Evolutionary conservation across 176 grass and related monocot genomes (phyloP).

Genomic region (Hordeum marinum): DNA sequence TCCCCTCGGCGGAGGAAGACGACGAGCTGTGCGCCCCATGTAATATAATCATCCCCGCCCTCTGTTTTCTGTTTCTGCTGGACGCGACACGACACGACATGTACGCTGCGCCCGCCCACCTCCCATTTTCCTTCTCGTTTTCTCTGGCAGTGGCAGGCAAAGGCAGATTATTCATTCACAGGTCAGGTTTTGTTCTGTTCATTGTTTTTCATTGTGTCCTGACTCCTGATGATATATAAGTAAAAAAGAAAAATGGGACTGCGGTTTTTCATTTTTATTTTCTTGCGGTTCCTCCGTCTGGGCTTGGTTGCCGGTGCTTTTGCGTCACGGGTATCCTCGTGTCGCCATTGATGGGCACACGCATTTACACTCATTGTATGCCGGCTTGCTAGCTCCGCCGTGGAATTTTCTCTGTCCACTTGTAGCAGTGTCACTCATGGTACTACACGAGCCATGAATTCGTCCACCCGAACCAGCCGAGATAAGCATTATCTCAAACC

Average conservation of each 20-base stretch:
- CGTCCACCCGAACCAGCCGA: no score
- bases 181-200: neutral
- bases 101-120: neutral
- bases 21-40: neutral
- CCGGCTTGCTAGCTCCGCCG: neutral
- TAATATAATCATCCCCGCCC: neutral
- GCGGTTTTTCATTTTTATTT: neutral
- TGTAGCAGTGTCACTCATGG: no score
- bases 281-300: neutral
- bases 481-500: no score
- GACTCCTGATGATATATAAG: no score
- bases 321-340: constrained; percentile 14
- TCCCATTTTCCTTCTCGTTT: neutral
- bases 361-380: neutral
- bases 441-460: no score
- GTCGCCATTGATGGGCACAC: constrained; percentile 28
- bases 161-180: neutral
- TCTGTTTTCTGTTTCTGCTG: neutral
- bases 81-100: neutral
- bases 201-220: neutral
- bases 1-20: neutral
- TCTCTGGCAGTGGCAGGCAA: neutral
- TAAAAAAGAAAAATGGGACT: neutral
- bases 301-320: neutral
- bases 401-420: neutral